Evolutionary conservation across 768 basidiomycete genomes (phyloP), one percentile per base, ranked within the genome.

Genomic region (Clathrus columnatus): DNA sequence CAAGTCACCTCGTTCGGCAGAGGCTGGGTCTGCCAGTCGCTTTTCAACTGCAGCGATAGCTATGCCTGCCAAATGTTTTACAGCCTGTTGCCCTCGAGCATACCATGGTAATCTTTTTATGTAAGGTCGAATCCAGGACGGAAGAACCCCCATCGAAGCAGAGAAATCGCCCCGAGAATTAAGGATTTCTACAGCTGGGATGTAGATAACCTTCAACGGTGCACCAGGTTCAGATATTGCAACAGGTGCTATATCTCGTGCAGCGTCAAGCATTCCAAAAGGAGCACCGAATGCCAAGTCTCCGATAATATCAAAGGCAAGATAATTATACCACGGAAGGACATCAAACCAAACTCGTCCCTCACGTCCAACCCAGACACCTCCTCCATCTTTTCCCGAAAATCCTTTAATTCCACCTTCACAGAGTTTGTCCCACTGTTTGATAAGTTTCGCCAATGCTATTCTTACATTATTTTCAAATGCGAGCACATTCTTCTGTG

Each of bases 141-240:
- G 86, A 16, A 93, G 73, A 8, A 80, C 82, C 11, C 91, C 91
- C 74, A 91, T 82, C 0, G 88, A 82, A 58, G 89, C 88, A 3
- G 86, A 86, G 68, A 78, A 93, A 65, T 91, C 90, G 57, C 91
- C 91, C 20, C 91, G 84, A 54, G 85, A 83, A 66, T 94, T 93
- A 46, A 95, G 77, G 60, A 94, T 91, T 63, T 84, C 71, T 44
- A 91, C 84, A 4, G 90, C 93, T 4, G 91, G 87, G 44, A 92
- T 81, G 60, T 82, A 71, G 14, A 75, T 58, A 30, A 82, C 75
- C 36, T 84, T 77, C 4, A 55, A 47, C 16, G 44, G 45, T 8
- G n/a, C 45, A 20, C 29, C 46, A 26, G 68, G 65, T 4, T 72
- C 63, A 18, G 61, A 60, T 18, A 75, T 74, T 4, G 86, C 84